These are phyloP conservation scores for Simplicillium sp. DNA, from an alignment of 2,329 filamentous ascomycete genomes.

Conservation along the genomic window DNA sequence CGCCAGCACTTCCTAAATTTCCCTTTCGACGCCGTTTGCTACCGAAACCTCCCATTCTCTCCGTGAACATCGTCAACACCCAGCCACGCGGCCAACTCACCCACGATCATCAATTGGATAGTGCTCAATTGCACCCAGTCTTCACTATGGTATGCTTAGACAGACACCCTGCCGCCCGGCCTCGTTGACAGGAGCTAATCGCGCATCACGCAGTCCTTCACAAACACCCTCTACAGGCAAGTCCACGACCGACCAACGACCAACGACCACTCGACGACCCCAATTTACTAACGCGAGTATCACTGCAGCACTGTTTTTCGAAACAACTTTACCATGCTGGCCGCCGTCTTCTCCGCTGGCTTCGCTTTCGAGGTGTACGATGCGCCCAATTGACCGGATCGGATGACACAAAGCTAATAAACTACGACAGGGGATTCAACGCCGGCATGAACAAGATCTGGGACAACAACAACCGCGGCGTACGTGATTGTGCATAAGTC, in stretches of 20 bases:
- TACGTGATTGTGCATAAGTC: slow-evolving; percentile 40
- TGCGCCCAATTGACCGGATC: slow-evolving; percentile 11
- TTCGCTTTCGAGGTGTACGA: slow-evolving; percentile 91
- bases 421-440: slow-evolving; percentile 64
- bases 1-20: slow-evolving; percentile 8
- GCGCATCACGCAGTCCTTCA: slow-evolving; percentile 25
- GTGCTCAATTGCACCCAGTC: slow-evolving; percentile 7
- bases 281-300: slow-evolving; percentile 4
- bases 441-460: slow-evolving; percentile 73
- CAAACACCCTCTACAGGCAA: slow-evolving; percentile 51
- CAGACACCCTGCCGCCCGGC: slow-evolving; percentile 4
- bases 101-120: slow-evolving; percentile 2
- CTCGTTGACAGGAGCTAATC: slow-evolving; percentile 16
- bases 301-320: slow-evolving; percentile 66
- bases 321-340: slow-evolving; percentile 81
- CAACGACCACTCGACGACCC: slow-evolving; percentile 11
- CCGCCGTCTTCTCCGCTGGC: slow-evolving; percentile 73
- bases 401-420: slow-evolving; percentile 20
- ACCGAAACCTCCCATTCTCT: slow-evolving; percentile 3
- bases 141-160: slow-evolving; percentile 48
- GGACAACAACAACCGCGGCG: slow-evolving; percentile 85
- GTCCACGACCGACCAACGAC: slow-evolving; percentile 16
- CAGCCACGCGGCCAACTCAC: slow-evolving; percentile 4
- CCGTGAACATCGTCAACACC: slow-evolving; percentile 2
- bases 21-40: slow-evolving; percentile 1